Evolutionary conservation across 2,329 filamentous ascomycete genomes (phyloP), one percentile per base, ranked within the genome.

Genomic region (Periconia sp.): DNA sequence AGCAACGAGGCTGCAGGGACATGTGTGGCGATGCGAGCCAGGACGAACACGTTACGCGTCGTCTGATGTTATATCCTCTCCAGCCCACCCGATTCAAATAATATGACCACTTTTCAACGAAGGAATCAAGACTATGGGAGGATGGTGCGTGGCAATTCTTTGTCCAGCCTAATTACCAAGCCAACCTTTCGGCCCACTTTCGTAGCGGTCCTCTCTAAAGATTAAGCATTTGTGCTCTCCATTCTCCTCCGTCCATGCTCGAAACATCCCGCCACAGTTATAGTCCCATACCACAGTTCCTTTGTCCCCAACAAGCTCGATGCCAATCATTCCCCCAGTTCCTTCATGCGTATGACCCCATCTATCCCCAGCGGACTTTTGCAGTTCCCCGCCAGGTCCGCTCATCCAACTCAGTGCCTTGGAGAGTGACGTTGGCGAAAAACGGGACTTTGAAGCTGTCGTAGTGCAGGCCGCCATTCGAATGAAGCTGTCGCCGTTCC

Each of bases 401-500:
- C 85, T 79, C 8, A 96, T 78, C 15, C 80, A 79, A 0, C 74
- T 75, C 7, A 92, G 65, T 0, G 89, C 86, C 1, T 74, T 63
- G 2, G 79, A 68, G 0, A 87, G 75, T 0, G 83, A 66, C 54
- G 71, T 40, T 0, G 61, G 47, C 1, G 74, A 71, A 70, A 88
- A 94, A 10, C 86, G 80, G 13, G 86, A 84, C 53, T 92, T 86
- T 1, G 89, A 83, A 2, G 83, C 86, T 0, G 86, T 83, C 0
- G 88, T 92, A 22, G 88, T 82, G 0, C 81, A 82, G 1, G 90
- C 90, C 11, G 78, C 81, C 2, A 83, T 74, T 4, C 89, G 84
- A 12, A 95, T 77, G 66, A 95, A 96, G 0, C 88, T 89, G 69
- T 96, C 91, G 0, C 92, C 91, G 57, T 96, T 95, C 0, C 91